Base-by-base conservation (phyloP, 805 yeast genomes). In the Ogataea angusta region DNA sequence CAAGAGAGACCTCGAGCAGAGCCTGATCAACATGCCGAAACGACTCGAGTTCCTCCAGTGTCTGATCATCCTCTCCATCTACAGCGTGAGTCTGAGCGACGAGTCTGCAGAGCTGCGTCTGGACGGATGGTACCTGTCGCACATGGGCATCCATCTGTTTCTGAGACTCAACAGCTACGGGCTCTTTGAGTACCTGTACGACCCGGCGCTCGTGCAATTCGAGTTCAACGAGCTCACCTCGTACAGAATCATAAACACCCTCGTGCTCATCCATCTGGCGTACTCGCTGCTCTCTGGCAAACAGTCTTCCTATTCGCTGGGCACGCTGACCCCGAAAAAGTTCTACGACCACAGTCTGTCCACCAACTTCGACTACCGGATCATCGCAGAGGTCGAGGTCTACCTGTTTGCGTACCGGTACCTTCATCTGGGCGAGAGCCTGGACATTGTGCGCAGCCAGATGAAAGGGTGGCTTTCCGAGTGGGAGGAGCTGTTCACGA, bases 321-420 rank as follows among this genome's bases (percentile, higher is more conserved):
- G 51, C 69, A 71, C 76, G 73, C 82, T 57, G 60, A 80, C 18
- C 21, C 60, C 62, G 3, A 46, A 48, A 12, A 47, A 46, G 28
- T 48, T 49, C 40, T 62, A 81, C 35, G 76, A 78, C 28, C 60
- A 77, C 27, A 68, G 80, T 4, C 67, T 75, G 25, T 76, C 89
- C 2, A 82, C 89, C 5, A 82, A 83, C 53, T 85, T 85, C 57
- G 95, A 85, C 56, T 87, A 85, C n/a, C 63, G 93, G 43, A 82
- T 85, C 78, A 81, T 84, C 6, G 81, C 88, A 29, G 95, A 85
- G 59, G 77, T 83, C 36, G 74, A 80, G 14, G 68, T 83, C 9
- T 76, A 81, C 39, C 57, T 75, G 13, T 69, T 78, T 10, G 68
- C 80, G 0, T 82, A 82, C 60, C 74, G 75, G 42, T 82, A 69